Base-by-base conservation (phyloP, 106 monocot species). In the Triglochin maritima region DNA sequence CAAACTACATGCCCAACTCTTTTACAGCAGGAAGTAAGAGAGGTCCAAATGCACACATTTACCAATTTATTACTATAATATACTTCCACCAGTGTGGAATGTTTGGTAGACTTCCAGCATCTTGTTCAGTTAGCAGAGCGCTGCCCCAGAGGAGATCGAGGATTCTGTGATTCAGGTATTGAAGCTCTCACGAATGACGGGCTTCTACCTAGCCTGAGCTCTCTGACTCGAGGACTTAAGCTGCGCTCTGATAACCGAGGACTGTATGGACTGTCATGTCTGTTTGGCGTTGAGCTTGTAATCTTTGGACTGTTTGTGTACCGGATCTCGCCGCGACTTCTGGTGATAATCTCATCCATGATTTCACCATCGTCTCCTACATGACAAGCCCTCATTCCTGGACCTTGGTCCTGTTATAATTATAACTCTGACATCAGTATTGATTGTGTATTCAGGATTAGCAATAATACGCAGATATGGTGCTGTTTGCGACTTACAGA, bases 311-410 rank as follows among this genome's bases (percentile, higher is more conserved):
- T 93, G 45, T 69, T 75, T 29, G 81, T 43, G 29, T 69, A 81
- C 50, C 80, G 80, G n/a, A 93, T 56, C 67, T 93, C 93, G 49
- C 93, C 93, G 0, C 93, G 75, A 72, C 86, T 82, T 78, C 93
- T 80, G 0, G 93, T 93, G n/a, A 93, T 72, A 3, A 93, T 74
- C 49, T 81, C 93, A 68, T 93, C 89, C 7, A 93, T 66, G 43
- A 84, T 67, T 56, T 91, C 91, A 4, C 70, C 76, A 50, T 15
- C 79, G 52, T 74, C 74, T 54, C 70, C 60, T 12, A 50, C 46
- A n/a, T 55, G 71, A 52, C 71, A 59, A 17, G 17, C 2, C 43
- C 56, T 41, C 50, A 29, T 59, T 17, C 64, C 52, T 5, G 73
- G 44, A 64, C 17, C n/a, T 44, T 79, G 62, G 17, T 63, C 73